These are phyloP conservation scores for Onygenales sp. DNA, from an alignment of 2,329 filamentous ascomycete genomes.

Conservation along the genomic window DNA sequence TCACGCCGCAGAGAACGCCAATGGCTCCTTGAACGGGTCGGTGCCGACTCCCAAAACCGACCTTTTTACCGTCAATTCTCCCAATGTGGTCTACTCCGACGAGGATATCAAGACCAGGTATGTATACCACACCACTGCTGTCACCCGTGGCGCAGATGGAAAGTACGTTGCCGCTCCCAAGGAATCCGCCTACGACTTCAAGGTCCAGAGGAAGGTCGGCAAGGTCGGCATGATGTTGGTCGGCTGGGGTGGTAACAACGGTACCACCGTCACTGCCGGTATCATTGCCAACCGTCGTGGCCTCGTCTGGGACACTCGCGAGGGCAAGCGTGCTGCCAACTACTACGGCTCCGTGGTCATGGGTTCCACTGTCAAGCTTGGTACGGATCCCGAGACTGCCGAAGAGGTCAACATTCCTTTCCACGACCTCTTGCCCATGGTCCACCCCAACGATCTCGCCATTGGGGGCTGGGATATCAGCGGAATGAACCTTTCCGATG, in stretches of 20 bases:
- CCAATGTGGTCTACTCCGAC: constrained; percentile 87
- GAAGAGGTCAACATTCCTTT: constrained; percentile 95
- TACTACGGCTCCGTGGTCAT: constrained; percentile 98
- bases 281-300: constrained; percentile 89
- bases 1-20: constrained; percentile 59
- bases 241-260: constrained; percentile 97
- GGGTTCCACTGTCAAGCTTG: constrained; percentile 94
- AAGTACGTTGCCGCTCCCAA: constrained; percentile 76
- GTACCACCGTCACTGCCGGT: constrained; percentile 90
- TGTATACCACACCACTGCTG: constrained; percentile 86
- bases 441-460: constrained; percentile 90
- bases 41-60: constrained; percentile 33
- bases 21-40: constrained; percentile 47
- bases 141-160: constrained; percentile 61
- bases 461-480: constrained; percentile 98
- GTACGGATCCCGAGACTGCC: constrained; percentile 70
- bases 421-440: constrained; percentile 88
- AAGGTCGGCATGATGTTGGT: constrained; percentile 97
- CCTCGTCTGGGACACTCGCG: constrained; percentile 86
- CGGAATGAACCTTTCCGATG: constrained; percentile 72
- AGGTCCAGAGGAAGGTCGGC: constrained; percentile 85
- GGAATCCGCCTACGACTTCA: constrained; percentile 92
- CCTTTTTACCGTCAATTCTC: constrained; percentile 80
- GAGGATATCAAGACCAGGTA: constrained; percentile 86
- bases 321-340: constrained; percentile 76